These are phyloP conservation scores for Plantago elongata DNA, from an alignment of 257 asterid species.

Conservation along the genomic window DNA sequence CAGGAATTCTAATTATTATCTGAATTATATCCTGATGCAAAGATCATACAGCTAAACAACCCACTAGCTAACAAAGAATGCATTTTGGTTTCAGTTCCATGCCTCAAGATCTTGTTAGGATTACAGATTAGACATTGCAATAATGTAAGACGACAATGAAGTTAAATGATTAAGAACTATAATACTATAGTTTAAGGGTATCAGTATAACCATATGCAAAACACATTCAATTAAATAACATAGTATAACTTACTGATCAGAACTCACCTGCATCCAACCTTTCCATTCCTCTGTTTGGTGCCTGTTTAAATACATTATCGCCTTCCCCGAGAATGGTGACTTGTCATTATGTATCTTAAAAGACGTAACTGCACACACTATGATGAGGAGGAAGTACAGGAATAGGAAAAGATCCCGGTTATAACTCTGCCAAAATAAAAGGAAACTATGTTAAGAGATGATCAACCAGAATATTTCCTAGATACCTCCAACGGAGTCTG, in stretches of 20 bases:
- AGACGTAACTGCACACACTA: constrained; percentile 74
- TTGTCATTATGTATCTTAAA: constrained; percentile 83
- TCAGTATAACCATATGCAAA: constrained; percentile 3
- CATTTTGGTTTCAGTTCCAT: not conserved
- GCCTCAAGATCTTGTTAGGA: not conserved
- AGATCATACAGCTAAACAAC: not conserved
- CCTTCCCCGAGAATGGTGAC: constrained; percentile 72
- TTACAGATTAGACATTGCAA: not conserved
- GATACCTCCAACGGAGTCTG: constrained; percentile 3
- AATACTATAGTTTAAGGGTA: not conserved
- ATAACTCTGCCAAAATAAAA: constrained; percentile 49
- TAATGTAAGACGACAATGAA: not conserved
- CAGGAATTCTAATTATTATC: constrained; percentile 8
- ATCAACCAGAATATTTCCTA: constrained; percentile 2
- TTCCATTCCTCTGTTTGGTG: constrained; percentile 99
- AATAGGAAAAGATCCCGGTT: constrained; percentile 85
- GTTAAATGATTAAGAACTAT: not conserved
- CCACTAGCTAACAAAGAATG: constrained; percentile 5
- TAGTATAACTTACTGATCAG: constrained; percentile 8
- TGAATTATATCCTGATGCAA: not conserved
- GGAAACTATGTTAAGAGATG: too few relatives aligned
- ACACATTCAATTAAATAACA: not conserved
- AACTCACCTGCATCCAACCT: constrained; percentile 94
- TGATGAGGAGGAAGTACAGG: constrained; percentile 86
- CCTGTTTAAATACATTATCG: constrained; percentile 81